Conservation (phyloP, 2,329 filamentous ascomycete species). For the Penicillium thymicola region DNA sequence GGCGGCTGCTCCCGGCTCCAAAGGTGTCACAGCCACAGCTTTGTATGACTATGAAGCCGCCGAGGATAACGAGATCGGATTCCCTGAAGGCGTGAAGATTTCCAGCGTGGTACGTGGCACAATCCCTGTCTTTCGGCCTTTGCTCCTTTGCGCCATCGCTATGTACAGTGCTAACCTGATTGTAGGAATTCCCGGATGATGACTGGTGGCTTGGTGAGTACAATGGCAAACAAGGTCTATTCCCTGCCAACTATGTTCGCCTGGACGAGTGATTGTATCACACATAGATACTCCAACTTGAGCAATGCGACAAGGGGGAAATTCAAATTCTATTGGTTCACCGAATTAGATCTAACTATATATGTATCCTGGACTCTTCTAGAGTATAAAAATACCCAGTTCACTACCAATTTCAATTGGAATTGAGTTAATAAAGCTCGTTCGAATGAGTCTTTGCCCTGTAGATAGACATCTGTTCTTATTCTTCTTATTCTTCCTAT, state of each 20-base stretch:
- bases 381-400: not conserved
- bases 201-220: constrained; percentile 98
- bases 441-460: not conserved
- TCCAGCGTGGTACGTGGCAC: constrained; percentile 64
- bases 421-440: not conserved
- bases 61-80: constrained; percentile 83
- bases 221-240: constrained; percentile 75
- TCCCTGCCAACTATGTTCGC: constrained; percentile 57
- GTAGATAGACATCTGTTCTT: not conserved
- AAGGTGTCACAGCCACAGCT: constrained; percentile 71
- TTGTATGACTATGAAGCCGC: constrained; percentile 96
- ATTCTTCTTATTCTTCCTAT: too few species aligned
- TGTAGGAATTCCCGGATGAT: constrained; percentile 88
- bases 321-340: not conserved
- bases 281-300: not conserved
- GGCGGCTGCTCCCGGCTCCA: constrained; percentile 28
- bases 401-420: not conserved
- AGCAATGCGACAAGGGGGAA: not conserved
- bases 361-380: not conserved
- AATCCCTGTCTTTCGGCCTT: not conserved
- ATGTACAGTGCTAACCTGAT: constrained; percentile 22
- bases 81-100: constrained; percentile 84
- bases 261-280: constrained; percentile 30
- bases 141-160: not conserved
- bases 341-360: not conserved